Evolutionary conservation across 2,329 filamentous ascomycete genomes (phyloP).

Genomic region (Xylariaceae sp.): DNA sequence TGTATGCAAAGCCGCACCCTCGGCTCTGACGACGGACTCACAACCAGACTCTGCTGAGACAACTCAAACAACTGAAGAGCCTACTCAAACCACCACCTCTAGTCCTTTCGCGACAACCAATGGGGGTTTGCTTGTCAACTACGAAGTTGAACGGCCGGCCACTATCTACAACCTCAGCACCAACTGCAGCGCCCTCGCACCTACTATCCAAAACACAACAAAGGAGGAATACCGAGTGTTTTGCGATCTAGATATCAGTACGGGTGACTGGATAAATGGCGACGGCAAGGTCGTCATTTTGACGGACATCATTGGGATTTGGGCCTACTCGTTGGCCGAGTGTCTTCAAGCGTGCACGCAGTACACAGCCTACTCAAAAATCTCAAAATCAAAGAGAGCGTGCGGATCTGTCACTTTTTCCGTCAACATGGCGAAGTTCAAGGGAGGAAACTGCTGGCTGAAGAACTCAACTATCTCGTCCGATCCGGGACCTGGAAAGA

Average conservation of each 20-base stretch:
- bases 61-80: background rate
- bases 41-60: background rate
- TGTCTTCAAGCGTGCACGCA: conserved; percentile 6
- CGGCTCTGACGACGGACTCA: background rate
- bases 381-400: background rate
- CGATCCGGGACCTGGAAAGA: background rate
- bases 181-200: background rate
- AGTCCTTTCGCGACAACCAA: background rate
- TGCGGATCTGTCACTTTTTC: conserved; percentile 2
- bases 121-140: background rate
- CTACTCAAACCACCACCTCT: background rate
- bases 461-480: conserved; percentile 5
- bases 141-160: background rate
- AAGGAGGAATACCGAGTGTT: background rate
- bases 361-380: background rate
- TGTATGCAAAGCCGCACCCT: background rate
- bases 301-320: background rate
- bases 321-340: background rate
- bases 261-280: background rate
- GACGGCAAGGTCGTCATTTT: background rate
- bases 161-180: background rate
- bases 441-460: conserved; percentile 4
- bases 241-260: conserved; percentile 1
- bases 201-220: background rate
- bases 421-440: background rate